These are phyloP conservation scores for Oryza coarctata DNA, from an alignment of 176 grass and related monocot genomes.

Conservation along the genomic window DNA sequence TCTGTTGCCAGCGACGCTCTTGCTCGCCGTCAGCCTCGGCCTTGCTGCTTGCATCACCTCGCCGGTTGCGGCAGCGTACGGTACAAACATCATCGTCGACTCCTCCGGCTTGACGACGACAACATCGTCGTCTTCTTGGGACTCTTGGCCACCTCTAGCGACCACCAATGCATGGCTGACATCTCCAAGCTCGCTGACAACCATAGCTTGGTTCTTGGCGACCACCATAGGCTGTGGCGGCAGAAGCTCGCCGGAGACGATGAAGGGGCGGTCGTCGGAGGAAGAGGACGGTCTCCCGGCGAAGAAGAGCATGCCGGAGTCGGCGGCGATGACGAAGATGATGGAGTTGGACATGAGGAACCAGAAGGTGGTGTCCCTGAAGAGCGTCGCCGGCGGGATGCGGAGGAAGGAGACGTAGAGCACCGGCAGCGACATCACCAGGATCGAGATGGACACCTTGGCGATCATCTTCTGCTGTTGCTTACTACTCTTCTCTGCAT, in stretches of 20 bases:
- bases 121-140: background rate
- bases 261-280: conserved; percentile 13
- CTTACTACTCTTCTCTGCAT: background rate
- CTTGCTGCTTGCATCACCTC: background rate
- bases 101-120: background rate
- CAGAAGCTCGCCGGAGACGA: background rate
- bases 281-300: conserved; percentile 22
- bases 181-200: background rate
- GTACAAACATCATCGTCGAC: background rate
- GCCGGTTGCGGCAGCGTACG: background rate
- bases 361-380: conserved; percentile 97
- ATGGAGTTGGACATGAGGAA: conserved; percentile 98
- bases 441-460: conserved; percentile 80
- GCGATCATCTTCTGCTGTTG: background rate
- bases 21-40: conserved; percentile 20
- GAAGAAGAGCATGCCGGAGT: conserved; percentile 72
- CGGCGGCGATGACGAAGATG: conserved; percentile 81
- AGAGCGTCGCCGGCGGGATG: conserved; percentile 63
- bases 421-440: conserved; percentile 73
- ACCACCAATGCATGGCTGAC: conserved; percentile 31
- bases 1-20: background rate
- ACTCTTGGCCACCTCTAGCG: background rate
- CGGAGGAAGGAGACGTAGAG: conserved; percentile 91
- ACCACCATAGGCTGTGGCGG: background rate
- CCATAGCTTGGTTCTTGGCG: background rate